A percentile compares a stretch with the other conserved stretches of the same genome.
Conservation (phyloP, 2,329 filamentous ascomycete species). For the Ceratocystis lukuohia region DNA sequence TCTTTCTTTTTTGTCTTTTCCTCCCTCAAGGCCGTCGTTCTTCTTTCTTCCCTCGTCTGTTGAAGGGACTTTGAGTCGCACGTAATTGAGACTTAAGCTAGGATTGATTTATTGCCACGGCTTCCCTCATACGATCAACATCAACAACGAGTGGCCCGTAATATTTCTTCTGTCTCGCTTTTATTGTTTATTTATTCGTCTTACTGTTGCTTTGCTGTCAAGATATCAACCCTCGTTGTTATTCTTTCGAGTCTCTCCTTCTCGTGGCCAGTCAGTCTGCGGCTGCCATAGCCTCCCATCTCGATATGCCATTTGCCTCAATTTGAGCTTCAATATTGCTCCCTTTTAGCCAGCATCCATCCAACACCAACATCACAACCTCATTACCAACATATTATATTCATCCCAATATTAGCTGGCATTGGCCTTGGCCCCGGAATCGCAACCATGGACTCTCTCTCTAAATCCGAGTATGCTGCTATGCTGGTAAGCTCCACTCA, state of each 20-base stretch:
- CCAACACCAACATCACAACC: neutral
- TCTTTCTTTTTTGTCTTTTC: neutral
- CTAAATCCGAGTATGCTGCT: conserved; percentile 80
- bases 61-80: neutral
- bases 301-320: conserved; percentile 9
- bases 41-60: neutral
- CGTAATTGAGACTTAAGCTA: neutral
- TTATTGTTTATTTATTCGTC: neutral
- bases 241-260: neutral
- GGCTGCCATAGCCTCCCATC: neutral
- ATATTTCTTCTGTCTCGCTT: neutral
- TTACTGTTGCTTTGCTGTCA: neutral
- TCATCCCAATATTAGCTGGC: neutral
- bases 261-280: neutral
- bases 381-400: neutral
- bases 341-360: neutral
- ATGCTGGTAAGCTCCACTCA: conserved; percentile 62
- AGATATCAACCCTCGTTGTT: neutral
- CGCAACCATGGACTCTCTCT: conserved; percentile 61
- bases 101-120: neutral
- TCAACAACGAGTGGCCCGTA: neutral
- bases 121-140: neutral
- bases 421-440: conserved; percentile 17
- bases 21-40: neutral
- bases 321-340: conserved; percentile 2